Evolutionary conservation across 176 grass and related monocot species (phyloP), one percentile per base, ranked within the genome.

Genomic region (Carex myosuroides): DNA sequence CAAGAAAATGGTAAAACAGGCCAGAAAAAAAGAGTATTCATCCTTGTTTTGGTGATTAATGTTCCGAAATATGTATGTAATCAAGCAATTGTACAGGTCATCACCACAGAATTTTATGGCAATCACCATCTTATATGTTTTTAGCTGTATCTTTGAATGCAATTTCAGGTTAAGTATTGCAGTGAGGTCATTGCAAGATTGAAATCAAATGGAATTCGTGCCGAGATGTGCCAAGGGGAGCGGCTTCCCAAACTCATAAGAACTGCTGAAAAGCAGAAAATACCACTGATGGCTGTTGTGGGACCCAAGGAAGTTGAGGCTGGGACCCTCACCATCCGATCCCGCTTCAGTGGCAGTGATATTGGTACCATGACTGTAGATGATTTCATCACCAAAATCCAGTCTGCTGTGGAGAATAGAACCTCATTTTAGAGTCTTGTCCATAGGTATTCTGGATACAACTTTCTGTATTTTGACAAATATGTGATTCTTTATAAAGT

Each of bases 241-340:
- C 89, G 93, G 67, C 85, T 99, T 42, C 96, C 96, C 3, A 99
- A 99, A 78, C 91, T 97, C 88, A 87, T 97, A 79, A 90, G 94
- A 60, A 92, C 87, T 22, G 91, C 96, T 7, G 96, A 93, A 63
- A 95, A 85, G 48, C 93, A 95, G 39, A 95, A 95, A 85, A 89
- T 99, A 58, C 96, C 93, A 29, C 85, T 99, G 17, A 99, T 99
- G 96, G 93, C 89, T 26, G 96, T 97, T 32, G 87, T 87, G 55
- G 96, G 96, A 13, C 96, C 93, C 16, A 95, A 95, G 70, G 96
- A 99, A 92, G 93, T 92, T 17, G 60, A 99, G 33, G 79, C 81
- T 29, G 84, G 56, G 79, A 92, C 88, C 9, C 84, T 99, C 33
- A 94, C 96, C 68, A 87, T 95, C 80, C 91, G 93, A 48, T 95